Evolutionary conservation across 140 eudicot species (phyloP).

Genomic region (Stevia rebaudiana): DNA sequence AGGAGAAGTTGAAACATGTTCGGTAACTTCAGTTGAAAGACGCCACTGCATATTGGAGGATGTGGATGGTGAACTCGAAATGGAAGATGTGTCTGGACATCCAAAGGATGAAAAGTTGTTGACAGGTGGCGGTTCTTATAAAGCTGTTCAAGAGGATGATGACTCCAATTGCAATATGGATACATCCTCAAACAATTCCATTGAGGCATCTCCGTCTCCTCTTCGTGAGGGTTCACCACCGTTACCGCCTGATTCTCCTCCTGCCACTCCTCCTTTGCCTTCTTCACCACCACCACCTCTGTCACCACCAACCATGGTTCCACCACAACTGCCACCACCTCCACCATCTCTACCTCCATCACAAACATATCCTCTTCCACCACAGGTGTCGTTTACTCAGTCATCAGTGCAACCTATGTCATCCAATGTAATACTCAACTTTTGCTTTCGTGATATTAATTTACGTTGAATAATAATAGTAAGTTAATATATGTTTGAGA

Average conservation of each 20-base stretch:
- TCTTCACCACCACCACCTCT: constrained; percentile 65
- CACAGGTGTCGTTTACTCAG: constrained; percentile 41
- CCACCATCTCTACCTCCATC: constrained; percentile 43
- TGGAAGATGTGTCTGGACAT: constrained; percentile 93
- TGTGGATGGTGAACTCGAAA: constrained; percentile 96
- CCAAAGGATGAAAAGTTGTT: constrained; percentile 50
- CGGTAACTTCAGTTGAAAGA: constrained; percentile 63
- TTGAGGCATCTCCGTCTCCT: constrained; percentile 44
- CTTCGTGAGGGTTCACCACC: constrained; percentile 77
- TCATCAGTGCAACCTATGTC: constrained; percentile 25
- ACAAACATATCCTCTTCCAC: constrained; percentile 38
- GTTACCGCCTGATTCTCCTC: constrained; percentile 72
- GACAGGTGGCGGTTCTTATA: constrained; percentile 15
- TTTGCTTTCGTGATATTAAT: background rate
- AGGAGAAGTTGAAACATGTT: constrained; percentile 41
- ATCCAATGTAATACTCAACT: constrained; percentile 40
- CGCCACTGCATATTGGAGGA: constrained; percentile 85
- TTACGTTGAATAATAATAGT: constrained; percentile 11
- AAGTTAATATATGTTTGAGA: constrained; percentile 33
- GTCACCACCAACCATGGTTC: constrained; percentile 37
- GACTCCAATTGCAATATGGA: constrained; percentile 27
- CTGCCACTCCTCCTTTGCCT: constrained; percentile 76
- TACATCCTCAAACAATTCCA: constrained; percentile 25
- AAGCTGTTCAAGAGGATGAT: constrained; percentile 26
- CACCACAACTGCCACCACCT: constrained; percentile 48